A percentile compares a stretch with the other conserved stretches of the same genome.
Evolutionary conservation across 345 rosid genomes (phyloP).

Genomic region (Limnanthes douglasii): DNA sequence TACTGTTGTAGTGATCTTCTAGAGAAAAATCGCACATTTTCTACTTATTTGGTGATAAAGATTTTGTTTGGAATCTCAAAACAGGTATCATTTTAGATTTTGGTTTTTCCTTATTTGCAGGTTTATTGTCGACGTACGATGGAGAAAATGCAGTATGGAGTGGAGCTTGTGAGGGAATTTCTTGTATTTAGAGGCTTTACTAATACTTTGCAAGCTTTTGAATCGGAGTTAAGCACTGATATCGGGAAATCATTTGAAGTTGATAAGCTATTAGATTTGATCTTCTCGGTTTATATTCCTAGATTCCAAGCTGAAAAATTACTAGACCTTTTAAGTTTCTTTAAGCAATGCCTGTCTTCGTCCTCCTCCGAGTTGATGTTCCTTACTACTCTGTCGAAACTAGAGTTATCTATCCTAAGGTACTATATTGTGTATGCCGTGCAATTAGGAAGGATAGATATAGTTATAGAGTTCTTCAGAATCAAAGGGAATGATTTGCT

Average conservation of each 20-base stretch:
- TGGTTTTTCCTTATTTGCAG: neutral
- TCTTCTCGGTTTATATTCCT: constrained; percentile 41
- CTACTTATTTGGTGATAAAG: no score
- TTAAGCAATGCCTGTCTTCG: constrained; percentile 38
- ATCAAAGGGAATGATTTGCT: constrained; percentile 36
- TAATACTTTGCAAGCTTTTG: constrained; percentile 38
- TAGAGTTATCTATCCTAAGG: constrained; percentile 36
- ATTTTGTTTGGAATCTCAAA: no score
- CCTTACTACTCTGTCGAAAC: constrained; percentile 22
- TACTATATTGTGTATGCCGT: constrained; percentile 33
- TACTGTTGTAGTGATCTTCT: no score
- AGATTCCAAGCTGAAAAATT: constrained; percentile 39
- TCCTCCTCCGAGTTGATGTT: constrained; percentile 15
- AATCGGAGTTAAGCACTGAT: constrained; percentile 40
- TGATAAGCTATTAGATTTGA: constrained; percentile 38
- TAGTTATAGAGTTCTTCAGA: constrained; percentile 38
- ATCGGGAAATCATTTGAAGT: constrained; percentile 51
- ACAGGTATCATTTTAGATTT: no score
- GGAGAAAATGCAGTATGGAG: constrained; percentile 64
- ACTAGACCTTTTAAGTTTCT: constrained; percentile 28
- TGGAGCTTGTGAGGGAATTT: constrained; percentile 57
- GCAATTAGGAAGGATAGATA: constrained; percentile 33
- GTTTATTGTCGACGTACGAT: constrained; percentile 7
- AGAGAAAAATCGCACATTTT: no score
- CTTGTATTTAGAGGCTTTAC: constrained; percentile 60